Conservation (phyloP, 495 filamentous ascomycete species). For the Xylaria curta region DNA sequence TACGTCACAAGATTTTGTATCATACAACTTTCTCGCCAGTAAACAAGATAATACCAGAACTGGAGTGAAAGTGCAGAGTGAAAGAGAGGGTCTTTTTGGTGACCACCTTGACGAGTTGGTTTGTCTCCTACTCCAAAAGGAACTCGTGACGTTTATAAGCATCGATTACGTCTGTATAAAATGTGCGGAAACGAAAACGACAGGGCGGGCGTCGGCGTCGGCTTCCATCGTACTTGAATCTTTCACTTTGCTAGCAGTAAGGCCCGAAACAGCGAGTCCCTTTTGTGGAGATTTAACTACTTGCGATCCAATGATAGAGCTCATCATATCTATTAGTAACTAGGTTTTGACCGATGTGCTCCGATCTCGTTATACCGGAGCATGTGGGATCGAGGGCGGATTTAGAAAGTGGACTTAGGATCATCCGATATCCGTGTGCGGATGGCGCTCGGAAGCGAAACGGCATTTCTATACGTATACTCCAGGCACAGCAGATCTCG, state of each 20-base stretch:
- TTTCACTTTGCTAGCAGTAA: neutral
- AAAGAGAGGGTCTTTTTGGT: neutral
- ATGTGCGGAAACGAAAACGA: neutral
- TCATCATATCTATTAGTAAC: neutral
- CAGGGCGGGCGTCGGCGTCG: neutral
- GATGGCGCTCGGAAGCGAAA: constrained; percentile 20
- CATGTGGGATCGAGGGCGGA: constrained; percentile 5
- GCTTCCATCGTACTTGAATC: neutral
- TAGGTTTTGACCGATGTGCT: neutral
- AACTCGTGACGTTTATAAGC: neutral
- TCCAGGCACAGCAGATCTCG: neutral
- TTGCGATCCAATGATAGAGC: neutral
- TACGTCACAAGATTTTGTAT: constrained; percentile 14
- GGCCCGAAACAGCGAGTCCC: neutral
- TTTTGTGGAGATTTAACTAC: neutral
- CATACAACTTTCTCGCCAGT: constrained; percentile 2
- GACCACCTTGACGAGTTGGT: neutral
- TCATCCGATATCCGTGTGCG: neutral
- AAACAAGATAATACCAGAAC: neutral
- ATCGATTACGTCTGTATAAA: neutral
- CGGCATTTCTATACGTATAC: constrained; percentile 5
- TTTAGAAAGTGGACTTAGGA: constrained; percentile 9
- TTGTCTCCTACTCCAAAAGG: neutral
- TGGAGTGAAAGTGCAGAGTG: neutral
- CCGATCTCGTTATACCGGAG: constrained; percentile 3